These are phyloP conservation scores for Acidiella bohemica DNA, from an alignment of 495 filamentous ascomycete species.

Conservation along the genomic window DNA sequence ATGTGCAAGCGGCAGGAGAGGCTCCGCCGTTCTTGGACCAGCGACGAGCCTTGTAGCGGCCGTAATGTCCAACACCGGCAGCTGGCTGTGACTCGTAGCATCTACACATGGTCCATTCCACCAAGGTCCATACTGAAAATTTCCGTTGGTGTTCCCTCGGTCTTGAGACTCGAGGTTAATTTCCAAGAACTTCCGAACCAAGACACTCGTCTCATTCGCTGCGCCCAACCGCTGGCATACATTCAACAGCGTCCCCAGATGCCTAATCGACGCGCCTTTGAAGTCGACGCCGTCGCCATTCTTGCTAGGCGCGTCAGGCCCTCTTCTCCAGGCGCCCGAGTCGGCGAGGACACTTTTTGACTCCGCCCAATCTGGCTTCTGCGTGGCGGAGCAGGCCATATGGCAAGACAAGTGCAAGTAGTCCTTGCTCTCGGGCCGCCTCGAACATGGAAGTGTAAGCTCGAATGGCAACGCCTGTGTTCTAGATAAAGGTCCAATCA, in stretches of 20 bases:
- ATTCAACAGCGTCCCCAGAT: slow-evolving; percentile 11
- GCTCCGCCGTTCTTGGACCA: no score
- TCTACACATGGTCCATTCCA: slow-evolving; percentile 17
- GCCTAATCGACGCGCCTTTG: slow-evolving; percentile 14
- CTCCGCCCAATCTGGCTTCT: slow-evolving; percentile 12
- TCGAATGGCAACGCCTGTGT: slow-evolving; percentile 13
- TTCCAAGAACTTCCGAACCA: slow-evolving; percentile 11
- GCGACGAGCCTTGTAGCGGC: slow-evolving; percentile 11
- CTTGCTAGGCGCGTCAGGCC: slow-evolving; percentile 4
- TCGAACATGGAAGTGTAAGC: slow-evolving; percentile 11
- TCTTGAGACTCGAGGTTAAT: slow-evolving; percentile 12
- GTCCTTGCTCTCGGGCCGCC: slow-evolving; percentile 9
- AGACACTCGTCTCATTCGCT: neutral
- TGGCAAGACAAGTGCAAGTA: slow-evolving; percentile 17
- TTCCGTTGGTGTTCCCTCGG: slow-evolving; percentile 12
- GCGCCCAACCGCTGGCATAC: slow-evolving; percentile 2
- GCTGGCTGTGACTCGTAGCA: slow-evolving; percentile 14
- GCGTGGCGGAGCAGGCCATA: slow-evolving; percentile 15
- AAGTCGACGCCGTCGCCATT: slow-evolving; percentile 14
- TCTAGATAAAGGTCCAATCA: slow-evolving; percentile 19
- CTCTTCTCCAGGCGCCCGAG: slow-evolving; percentile 8
- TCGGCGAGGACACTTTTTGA: slow-evolving; percentile 16
- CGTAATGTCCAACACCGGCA: slow-evolving; percentile 17
- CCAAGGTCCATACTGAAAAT: slow-evolving; percentile 18
- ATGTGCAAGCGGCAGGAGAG: no score